phyloP scores from a whole-genome alignment of 208 protist genomes.

The Naegleria gruberi region DNA sequence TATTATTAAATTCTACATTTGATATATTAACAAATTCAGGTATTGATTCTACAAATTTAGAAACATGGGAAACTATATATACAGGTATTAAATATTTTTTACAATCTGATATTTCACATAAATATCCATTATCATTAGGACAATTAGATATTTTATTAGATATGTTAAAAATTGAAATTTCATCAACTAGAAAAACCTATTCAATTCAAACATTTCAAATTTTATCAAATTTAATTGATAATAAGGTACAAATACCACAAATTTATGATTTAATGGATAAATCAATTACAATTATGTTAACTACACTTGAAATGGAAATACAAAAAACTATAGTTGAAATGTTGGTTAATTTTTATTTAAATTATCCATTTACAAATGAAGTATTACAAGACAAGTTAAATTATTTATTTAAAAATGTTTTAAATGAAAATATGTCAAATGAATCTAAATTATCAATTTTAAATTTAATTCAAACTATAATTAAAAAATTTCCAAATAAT shows the following conservation, averaged over 20 bases:
- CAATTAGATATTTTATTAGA: slow-evolving; percentile 2
- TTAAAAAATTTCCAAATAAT: not conserved
- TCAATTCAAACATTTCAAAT: not conserved
- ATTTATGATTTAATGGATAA: slow-evolving; percentile 2
- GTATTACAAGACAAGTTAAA: slow-evolving; percentile 9
- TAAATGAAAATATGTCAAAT: not conserved
- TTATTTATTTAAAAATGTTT: slow-evolving; percentile 17
- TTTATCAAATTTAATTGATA: not conserved
- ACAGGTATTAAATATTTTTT: not conserved
- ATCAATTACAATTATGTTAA: not conserved
- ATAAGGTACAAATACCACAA: not conserved
- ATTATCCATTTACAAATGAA: not conserved
- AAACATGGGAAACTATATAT: slow-evolving; percentile 11
- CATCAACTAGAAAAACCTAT: not conserved
- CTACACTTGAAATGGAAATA: not conserved
- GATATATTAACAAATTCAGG: slow-evolving; percentile 1
- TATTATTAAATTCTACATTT: not conserved
- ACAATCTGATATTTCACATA: not conserved
- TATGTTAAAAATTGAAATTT: slow-evolving; percentile 16
- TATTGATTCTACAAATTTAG: not conserved
- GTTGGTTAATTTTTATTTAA: not conserved
- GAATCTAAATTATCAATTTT: not conserved
- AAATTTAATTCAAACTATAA: not conserved
- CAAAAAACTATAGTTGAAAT: not conserved
- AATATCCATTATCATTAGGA: not conserved